Evolutionary conservation across 2,329 filamentous ascomycete species (phyloP).

Genomic region (Venturia aucupariae): DNA sequence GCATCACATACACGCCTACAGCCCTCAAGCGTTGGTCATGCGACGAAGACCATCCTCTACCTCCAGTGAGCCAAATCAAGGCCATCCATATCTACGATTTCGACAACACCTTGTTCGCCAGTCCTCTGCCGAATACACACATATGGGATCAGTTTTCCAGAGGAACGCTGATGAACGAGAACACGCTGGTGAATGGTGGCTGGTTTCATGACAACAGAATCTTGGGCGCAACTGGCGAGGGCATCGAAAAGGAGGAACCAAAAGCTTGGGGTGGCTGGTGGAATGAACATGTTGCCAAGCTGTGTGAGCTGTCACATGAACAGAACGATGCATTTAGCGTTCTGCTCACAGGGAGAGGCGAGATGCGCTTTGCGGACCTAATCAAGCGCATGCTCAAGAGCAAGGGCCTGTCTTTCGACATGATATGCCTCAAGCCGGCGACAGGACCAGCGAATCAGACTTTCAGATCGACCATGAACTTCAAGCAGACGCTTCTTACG

Average conservation of each 20-base stretch:
- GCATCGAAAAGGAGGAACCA: slow-evolving; percentile 69
- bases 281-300: slow-evolving; percentile 80
- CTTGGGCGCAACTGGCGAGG: slow-evolving; percentile 75
- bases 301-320: slow-evolving; percentile 70
- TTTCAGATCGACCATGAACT: slow-evolving; percentile 76
- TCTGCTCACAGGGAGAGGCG: slow-evolving; percentile 76
- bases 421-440: slow-evolving; percentile 78
- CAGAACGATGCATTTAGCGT: slow-evolving; percentile 80
- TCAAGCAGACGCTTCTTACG: slow-evolving; percentile 80
- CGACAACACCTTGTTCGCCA: slow-evolving; percentile 82
- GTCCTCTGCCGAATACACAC: slow-evolving; percentile 78
- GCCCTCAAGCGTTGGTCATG: slow-evolving; percentile 79
- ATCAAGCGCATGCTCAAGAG: slow-evolving; percentile 72
- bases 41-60: slow-evolving; percentile 53
- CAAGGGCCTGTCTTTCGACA: slow-evolving; percentile 76
- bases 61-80: slow-evolving; percentile 59
- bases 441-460: slow-evolving; percentile 70
- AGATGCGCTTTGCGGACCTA: slow-evolving; percentile 66
- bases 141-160: slow-evolving; percentile 76
- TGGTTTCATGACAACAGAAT: slow-evolving; percentile 97
- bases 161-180: slow-evolving; percentile 64
- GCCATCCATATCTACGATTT: slow-evolving; percentile 93
- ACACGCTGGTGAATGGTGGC: slow-evolving; percentile 71
- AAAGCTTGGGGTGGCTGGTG: slow-evolving; percentile 89
- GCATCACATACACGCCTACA: slow-evolving; percentile 44